These are phyloP conservation scores for Trypanosoma cruzi DNA, from an alignment of 208 protist genomes.

Conservation along the genomic window DNA sequence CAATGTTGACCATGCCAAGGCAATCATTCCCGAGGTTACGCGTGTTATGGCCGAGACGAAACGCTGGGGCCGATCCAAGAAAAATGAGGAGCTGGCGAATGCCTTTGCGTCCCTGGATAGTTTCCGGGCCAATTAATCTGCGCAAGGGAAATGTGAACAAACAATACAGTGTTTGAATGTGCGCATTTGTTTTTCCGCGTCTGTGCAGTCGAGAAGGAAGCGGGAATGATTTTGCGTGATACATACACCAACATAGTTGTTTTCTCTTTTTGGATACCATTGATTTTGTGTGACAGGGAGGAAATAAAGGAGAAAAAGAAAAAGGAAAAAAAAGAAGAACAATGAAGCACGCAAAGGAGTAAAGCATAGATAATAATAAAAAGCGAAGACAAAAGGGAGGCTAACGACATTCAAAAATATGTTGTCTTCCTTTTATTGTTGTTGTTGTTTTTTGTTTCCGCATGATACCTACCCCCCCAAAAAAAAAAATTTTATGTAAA, in stretches of 20 bases:
- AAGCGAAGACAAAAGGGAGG: no score
- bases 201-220: conserved; percentile 1
- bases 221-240: background rate
- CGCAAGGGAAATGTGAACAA: background rate
- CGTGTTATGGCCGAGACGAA: conserved; percentile 87
- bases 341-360: no score
- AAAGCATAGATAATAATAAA: no score
- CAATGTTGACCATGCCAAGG: conserved; percentile 64
- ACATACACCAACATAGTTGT: background rate
- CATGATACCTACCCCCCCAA: no score
- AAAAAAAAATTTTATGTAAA: no score
- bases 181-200: background rate
- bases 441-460: no score
- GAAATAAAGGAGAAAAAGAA: background rate
- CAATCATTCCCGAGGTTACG: conserved; percentile 77
- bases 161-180: background rate
- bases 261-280: conserved; percentile 4
- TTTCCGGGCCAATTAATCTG: conserved; percentile 33
- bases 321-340: no score
- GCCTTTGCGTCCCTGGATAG: conserved; percentile 51
- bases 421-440: no score
- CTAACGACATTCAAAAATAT: no score
- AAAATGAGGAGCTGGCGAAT: conserved; percentile 52
- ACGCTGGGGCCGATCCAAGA: conserved; percentile 57
- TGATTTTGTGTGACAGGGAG: background rate